Evolutionary conservation across 176 grass and related monocot genomes (phyloP).

Genomic region (Poa annua): DNA sequence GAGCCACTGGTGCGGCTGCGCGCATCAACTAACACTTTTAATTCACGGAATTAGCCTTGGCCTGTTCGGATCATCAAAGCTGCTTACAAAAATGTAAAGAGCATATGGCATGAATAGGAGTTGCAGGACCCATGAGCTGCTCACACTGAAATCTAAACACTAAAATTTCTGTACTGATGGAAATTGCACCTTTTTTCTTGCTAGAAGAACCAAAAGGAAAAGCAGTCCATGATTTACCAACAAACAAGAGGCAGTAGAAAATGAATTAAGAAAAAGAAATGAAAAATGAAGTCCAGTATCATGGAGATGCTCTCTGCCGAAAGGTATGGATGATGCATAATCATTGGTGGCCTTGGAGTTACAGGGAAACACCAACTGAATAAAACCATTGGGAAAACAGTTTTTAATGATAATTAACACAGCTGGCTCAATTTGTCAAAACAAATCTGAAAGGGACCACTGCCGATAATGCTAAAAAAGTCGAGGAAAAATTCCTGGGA

Average conservation of each 20-base stretch:
- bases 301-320: conserved; percentile 42
- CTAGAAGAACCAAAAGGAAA: not conserved
- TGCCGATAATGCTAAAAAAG: conserved; percentile 38
- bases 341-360: conserved; percentile 32
- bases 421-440: conserved; percentile 49
- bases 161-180: conserved; percentile 22
- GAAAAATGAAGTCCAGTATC: conserved; percentile 12
- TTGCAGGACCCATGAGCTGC: conserved; percentile 22
- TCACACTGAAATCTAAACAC: conserved; percentile 1
- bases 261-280: not conserved
- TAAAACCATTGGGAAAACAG: not conserved
- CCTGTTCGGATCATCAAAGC: conserved; percentile 31
- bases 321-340: conserved; percentile 24
- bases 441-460: conserved; percentile 54
- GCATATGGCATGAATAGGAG: conserved; percentile 26
- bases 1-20: conserved; percentile 13
- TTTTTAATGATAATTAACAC: conserved; percentile 37
- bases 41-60: not conserved
- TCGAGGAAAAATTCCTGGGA: conserved; percentile 34
- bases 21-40: conserved; percentile 22
- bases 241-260: conserved; percentile 26
- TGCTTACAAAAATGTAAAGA: not conserved
- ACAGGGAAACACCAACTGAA: conserved; percentile 12
- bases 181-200: not conserved
- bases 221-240: conserved; percentile 15